Evolutionary conservation across 2,329 filamentous ascomycete genomes (phyloP).

Genomic region (Botrytis porri): DNA sequence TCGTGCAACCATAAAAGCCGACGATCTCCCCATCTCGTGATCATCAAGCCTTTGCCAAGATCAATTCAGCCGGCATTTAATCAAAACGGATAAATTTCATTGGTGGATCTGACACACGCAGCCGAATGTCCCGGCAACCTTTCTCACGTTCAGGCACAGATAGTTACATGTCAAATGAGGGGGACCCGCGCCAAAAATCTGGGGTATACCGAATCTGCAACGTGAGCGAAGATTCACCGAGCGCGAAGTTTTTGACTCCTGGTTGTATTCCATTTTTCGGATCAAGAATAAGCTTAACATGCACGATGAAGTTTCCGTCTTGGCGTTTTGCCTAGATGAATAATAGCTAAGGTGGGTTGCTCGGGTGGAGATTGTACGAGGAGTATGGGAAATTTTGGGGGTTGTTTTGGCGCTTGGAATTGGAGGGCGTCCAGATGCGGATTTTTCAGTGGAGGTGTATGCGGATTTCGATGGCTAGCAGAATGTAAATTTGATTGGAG

Average conservation of each 20-base stretch:
- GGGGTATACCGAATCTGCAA: neutral
- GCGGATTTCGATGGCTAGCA: neutral
- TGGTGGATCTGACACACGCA: neutral
- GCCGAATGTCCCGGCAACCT: neutral
- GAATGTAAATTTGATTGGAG: neutral
- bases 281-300: neutral
- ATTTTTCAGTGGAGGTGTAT: neutral
- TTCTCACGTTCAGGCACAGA: conserved; percentile 1
- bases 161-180: neutral
- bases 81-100: neutral
- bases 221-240: neutral
- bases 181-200: neutral
- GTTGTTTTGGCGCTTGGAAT: neutral
- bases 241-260: neutral
- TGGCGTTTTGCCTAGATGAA: neutral
- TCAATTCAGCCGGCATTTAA: neutral
- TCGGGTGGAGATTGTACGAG: conserved; percentile 6
- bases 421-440: neutral
- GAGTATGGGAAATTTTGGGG: neutral
- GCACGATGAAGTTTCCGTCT: conserved; percentile 4
- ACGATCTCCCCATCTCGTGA: neutral
- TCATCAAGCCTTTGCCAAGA: conserved; percentile 1
- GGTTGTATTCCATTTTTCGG: neutral
- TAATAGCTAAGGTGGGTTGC: neutral
- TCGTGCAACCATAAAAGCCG: neutral